Base-by-base conservation (phyloP, 1,139 yeast species). In the Suhomyces bokatorum region DNA sequence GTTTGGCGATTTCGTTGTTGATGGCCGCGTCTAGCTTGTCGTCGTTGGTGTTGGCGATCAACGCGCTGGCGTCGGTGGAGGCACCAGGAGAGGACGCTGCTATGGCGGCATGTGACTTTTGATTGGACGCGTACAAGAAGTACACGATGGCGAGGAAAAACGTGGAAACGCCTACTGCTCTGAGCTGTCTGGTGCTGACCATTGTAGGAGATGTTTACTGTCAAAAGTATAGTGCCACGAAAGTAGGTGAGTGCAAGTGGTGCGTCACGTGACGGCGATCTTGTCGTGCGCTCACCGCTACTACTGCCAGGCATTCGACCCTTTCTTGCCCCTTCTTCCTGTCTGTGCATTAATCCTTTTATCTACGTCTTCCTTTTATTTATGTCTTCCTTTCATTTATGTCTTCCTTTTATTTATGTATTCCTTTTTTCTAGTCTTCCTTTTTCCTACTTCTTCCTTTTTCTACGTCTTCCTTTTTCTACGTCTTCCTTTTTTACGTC, bases 11-110 rank as follows among this genome's bases (percentile, higher is more conserved):
- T 43, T 71, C 69, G 43, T 67, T 48, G 52, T 73, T 73, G 39
- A 73, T 72, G 17, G 73, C 75, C 32, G 61, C 74, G 47, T 73
- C 77, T 11, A 58, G 45, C 46, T 67, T 62, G 46, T 60, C 77
- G 52, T 71, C 67, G 49, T 68, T 68, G 27, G 57, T 55, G 11
- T 73, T 61, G 45, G 68, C 67, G 30, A 71, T 60, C 35, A 70
- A 47, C 16, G 55, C 55, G 42, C 53, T 55, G 17, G 47, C 39
- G 10, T 48, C 44, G 16, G 35, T 20, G 8, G 6, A 39, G 27
- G 15, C 16, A 24, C 26, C 35, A 17, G 35, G 35, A 11, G 33
- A 35, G 27, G 30, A 48, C 24, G 33, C n/a, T 15, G 48, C 32
- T 15, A 36, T 37, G 32, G 39, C 37, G 17, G 40, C 37, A 37